These are phyloP conservation scores for Mycosphaerelloides madeirae DNA, from an alignment of 2,329 filamentous ascomycete species.

Conservation along the genomic window DNA sequence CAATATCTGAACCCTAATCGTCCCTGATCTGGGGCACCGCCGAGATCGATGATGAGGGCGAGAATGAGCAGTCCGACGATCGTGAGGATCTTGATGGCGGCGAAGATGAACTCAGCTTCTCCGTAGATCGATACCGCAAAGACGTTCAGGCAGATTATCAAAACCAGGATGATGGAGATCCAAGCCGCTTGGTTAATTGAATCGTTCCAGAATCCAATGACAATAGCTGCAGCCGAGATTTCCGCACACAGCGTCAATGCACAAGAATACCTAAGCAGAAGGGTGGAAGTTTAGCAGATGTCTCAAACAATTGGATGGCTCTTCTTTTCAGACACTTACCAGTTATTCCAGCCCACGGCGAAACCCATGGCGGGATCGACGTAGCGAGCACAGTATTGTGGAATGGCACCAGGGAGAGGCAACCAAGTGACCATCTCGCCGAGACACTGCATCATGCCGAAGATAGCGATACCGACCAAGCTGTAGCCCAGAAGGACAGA, in stretches of 20 bases:
- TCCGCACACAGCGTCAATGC: slow-evolving; percentile 51
- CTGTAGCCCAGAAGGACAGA: slow-evolving; percentile 31
- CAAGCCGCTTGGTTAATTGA: slow-evolving; percentile 33
- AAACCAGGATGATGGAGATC: slow-evolving; percentile 54
- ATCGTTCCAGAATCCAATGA: slow-evolving; percentile 57
- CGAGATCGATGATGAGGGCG: slow-evolving; percentile 56
- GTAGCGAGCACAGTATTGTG: slow-evolving; percentile 34
- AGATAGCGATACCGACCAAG: slow-evolving; percentile 32
- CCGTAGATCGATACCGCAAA: slow-evolving; percentile 50
- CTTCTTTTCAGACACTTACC: no score
- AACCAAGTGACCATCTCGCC: slow-evolving; percentile 41
- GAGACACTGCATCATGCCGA: slow-evolving; percentile 40
- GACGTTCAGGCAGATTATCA: slow-evolving; percentile 59
- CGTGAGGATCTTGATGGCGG: slow-evolving; percentile 48
- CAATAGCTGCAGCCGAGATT: slow-evolving; percentile 60
- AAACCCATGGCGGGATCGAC: slow-evolving; percentile 32
- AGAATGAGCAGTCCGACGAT: slow-evolving; percentile 40
- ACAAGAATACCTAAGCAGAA: no score
- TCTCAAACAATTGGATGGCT: slow-evolving; percentile 22
- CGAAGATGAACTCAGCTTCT: slow-evolving; percentile 51
- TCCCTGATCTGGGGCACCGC: slow-evolving; percentile 55
- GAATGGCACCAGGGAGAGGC: slow-evolving; percentile 31
- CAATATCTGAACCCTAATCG: slow-evolving; percentile 65
- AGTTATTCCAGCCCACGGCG: slow-evolving; percentile 31
- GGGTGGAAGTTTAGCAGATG: no score